phyloP scores from a whole-genome alignment of 257 asterid species.

The Knoxia roxburghii region DNA sequence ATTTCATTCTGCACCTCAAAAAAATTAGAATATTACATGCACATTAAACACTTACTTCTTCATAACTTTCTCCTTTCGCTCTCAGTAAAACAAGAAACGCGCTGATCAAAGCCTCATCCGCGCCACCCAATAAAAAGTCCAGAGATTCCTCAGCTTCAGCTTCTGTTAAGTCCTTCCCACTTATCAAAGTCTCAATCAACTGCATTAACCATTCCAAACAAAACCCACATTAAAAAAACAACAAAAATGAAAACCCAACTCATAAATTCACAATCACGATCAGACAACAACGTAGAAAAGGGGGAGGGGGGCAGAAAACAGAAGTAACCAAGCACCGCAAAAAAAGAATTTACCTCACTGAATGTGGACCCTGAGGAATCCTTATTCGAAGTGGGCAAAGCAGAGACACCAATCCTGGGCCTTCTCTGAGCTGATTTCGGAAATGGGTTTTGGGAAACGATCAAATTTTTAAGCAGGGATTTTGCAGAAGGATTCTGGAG shows the following conservation, averaged over 20 bases:
- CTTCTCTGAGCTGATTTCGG: slow-evolving; percentile 8
- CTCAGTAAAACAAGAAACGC: slow-evolving; percentile 94
- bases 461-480: slow-evolving; percentile 2
- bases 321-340: not conserved
- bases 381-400: slow-evolving; percentile 7
- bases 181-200: slow-evolving; percentile 74
- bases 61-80: slow-evolving; percentile 94
- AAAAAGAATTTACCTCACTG: slow-evolving; percentile 16
- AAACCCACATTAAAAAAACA: not conserved
- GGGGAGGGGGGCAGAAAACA: not conserved
- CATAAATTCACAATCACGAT: not conserved
- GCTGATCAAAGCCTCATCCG: slow-evolving; percentile 86
- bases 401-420: slow-evolving; percentile 7
- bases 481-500: slow-evolving; percentile 4
- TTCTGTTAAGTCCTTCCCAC: slow-evolving; percentile 73
- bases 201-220: slow-evolving; percentile 20
- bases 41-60: slow-evolving; percentile 49
- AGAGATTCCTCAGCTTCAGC: slow-evolving; percentile 83
- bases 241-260: not conserved
- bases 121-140: slow-evolving; percentile 77
- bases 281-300: too few relatives aligned
- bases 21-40: not conserved
- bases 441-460: slow-evolving; percentile 17
- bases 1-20: too few relatives aligned
- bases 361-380: slow-evolving; percentile 18